Conservation (phyloP, 108 stramenopile species). For the Skeletonema menzelii region DNA sequence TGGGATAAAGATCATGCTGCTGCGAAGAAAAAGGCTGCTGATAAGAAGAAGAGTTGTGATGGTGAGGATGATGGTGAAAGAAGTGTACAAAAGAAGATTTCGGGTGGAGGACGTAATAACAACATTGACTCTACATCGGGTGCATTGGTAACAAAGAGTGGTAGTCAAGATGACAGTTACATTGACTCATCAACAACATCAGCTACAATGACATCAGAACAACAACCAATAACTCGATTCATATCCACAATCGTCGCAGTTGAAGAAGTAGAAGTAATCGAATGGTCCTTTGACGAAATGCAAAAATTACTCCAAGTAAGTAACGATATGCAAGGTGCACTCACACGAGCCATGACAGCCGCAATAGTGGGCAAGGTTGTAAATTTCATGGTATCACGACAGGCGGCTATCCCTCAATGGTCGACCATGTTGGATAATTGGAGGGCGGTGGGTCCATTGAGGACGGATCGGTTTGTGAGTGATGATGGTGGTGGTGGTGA, state of each 20-base stretch:
- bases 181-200: neutral
- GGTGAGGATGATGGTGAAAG: neutral
- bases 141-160: neutral
- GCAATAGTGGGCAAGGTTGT: conserved; percentile 86
- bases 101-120: conserved; percentile 1
- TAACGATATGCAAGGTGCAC: conserved; percentile 61
- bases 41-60: too few relatives aligned
- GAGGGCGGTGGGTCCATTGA: conserved; percentile 4
- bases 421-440: conserved; percentile 36
- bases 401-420: conserved; percentile 17
- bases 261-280: conserved; percentile 63
- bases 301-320: conserved; percentile 68
- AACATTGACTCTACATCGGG: neutral
- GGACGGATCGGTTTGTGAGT: neutral
- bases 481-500: neutral
- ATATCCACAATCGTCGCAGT: conserved; percentile 66
- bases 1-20: conserved; percentile 50
- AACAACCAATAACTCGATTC: neutral
- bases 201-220: too few relatives aligned
- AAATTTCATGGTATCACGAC: conserved; percentile 66
- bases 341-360: conserved; percentile 84
- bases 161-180: neutral
- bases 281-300: conserved; percentile 81
- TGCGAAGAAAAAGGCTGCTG: neutral
- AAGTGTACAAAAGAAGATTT: conserved; percentile 5